These are phyloP conservation scores for Malbranchea zuffiana DNA, from an alignment of 2,329 filamentous ascomycete genomes.

Conservation along the genomic window DNA sequence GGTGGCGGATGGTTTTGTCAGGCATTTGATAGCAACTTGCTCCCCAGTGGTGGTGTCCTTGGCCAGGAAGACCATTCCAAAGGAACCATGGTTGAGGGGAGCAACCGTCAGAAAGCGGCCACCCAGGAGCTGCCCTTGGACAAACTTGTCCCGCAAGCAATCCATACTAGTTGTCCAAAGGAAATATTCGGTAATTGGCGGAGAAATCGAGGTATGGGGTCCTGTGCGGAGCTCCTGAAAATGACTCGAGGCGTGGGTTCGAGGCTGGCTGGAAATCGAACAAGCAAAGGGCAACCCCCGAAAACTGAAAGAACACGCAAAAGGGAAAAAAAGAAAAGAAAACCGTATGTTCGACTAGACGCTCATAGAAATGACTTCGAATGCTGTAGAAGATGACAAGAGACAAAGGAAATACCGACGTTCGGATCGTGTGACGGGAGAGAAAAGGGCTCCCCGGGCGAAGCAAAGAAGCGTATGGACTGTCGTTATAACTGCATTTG, in stretches of 20 bases:
- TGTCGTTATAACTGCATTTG: conserved; percentile 18
- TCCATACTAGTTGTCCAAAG: conserved; percentile 54
- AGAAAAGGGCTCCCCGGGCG: conserved; percentile 8
- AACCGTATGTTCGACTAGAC: conserved; percentile 31
- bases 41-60: conserved; percentile 66
- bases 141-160: conserved; percentile 75
- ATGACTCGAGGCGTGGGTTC: conserved; percentile 12
- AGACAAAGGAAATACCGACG: conserved; percentile 15
- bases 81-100: conserved; percentile 95
- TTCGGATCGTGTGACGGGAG: conserved; percentile 20
- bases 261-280: conserved; percentile 12
- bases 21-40: conserved; percentile 87
- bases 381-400: conserved; percentile 5
- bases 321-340: conserved; percentile 24
- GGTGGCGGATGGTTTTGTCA: conserved; percentile 67
- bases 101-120: conserved; percentile 86
- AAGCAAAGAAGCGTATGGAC: conserved; percentile 11
- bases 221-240: conserved; percentile 1
- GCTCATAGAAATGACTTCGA: conserved; percentile 25
- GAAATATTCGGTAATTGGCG: conserved; percentile 1
- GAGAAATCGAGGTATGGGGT: neutral
- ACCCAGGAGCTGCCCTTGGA: conserved; percentile 66
- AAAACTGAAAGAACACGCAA: conserved; percentile 16
- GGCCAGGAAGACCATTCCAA: conserved; percentile 96
- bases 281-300: conserved; percentile 13